These are phyloP conservation scores for Termitomyces sp. DNA, from an alignment of 768 basidiomycete genomes.

Conservation along the genomic window DNA sequence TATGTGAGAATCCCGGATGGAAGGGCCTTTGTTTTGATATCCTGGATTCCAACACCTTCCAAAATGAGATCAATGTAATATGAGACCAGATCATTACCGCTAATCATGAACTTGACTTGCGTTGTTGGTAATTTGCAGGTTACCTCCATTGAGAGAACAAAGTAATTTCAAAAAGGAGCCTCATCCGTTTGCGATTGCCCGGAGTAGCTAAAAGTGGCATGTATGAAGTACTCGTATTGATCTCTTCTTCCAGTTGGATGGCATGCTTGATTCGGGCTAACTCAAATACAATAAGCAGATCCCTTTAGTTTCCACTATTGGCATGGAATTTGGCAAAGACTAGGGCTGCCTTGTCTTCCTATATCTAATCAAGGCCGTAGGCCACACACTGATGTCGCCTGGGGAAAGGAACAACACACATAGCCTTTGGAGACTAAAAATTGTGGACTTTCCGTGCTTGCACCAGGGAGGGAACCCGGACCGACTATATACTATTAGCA, in stretches of 20 bases:
- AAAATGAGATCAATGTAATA: constrained; percentile 71
- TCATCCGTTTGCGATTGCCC: constrained; percentile 66
- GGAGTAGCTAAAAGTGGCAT: constrained; percentile 49
- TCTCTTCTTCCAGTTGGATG: constrained; percentile 55
- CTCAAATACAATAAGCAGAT: constrained; percentile 51
- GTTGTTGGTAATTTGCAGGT: neutral
- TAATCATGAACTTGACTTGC: constrained; percentile 13
- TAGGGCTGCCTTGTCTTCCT: constrained; percentile 51
- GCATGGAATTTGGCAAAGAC: constrained; percentile 74
- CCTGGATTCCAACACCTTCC: constrained; percentile 54
- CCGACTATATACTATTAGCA: constrained; percentile 44
- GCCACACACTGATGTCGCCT: neutral
- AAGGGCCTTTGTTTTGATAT: constrained; percentile 36
- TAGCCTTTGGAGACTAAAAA: constrained; percentile 58
- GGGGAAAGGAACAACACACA: constrained; percentile 25
- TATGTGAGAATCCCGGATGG: neutral
- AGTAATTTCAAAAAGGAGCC: constrained; percentile 59
- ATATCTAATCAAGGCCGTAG: neutral
- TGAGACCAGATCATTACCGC: constrained; percentile 65
- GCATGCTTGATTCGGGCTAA: constrained; percentile 70
- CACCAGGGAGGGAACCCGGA: constrained; percentile 60
- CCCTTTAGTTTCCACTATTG: constrained; percentile 48
- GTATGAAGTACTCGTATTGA: constrained; percentile 41
- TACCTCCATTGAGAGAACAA: constrained; percentile 75
- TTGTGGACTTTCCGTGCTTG: constrained; percentile 67